phyloP scores from a whole-genome alignment of 1,139 yeast species.

The Yarrowia galli region DNA sequence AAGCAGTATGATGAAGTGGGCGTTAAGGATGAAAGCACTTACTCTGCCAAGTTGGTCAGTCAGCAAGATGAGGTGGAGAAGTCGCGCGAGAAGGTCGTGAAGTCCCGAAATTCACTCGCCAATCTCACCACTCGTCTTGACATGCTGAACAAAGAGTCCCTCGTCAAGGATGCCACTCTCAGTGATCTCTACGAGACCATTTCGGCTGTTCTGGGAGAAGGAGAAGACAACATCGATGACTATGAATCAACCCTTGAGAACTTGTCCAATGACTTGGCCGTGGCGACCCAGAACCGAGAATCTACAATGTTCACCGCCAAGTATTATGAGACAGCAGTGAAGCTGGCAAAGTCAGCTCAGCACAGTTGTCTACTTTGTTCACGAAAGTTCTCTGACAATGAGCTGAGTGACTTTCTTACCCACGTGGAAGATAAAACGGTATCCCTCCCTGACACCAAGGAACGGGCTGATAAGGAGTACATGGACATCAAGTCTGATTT shows the following conservation, averaged over 20 bases:
- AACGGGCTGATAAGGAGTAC: slow-evolving; percentile 47
- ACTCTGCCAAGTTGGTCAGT: neutral
- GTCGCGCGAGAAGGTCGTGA: neutral
- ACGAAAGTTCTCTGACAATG: slow-evolving; percentile 59
- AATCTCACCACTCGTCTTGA: slow-evolving; percentile 12
- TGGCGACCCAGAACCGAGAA: slow-evolving; percentile 66
- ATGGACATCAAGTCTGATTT: slow-evolving; percentile 44
- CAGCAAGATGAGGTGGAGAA: neutral
- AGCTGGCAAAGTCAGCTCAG: slow-evolving; percentile 59
- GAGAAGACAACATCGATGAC: slow-evolving; percentile 38
- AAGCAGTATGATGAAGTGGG: slow-evolving; percentile 6
- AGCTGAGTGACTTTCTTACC: slow-evolving; percentile 51
- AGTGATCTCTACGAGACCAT: slow-evolving; percentile 1
- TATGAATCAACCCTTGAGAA: slow-evolving; percentile 53
- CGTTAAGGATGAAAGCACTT: neutral
- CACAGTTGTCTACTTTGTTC: slow-evolving; percentile 72
- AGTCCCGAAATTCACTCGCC: neutral
- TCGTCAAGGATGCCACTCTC: slow-evolving; percentile 15
- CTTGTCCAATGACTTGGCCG: slow-evolving; percentile 65
- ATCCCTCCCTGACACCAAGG: slow-evolving; percentile 40
- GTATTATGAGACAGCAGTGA: slow-evolving; percentile 69
- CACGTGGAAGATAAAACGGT: slow-evolving; percentile 50
- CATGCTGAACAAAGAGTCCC: slow-evolving; percentile 5
- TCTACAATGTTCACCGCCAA: slow-evolving; percentile 70
- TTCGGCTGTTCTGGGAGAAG: slow-evolving; percentile 10